These are phyloP conservation scores for Neurospora sp. DNA, from an alignment of 495 filamentous ascomycete genomes.

Conservation along the genomic window DNA sequence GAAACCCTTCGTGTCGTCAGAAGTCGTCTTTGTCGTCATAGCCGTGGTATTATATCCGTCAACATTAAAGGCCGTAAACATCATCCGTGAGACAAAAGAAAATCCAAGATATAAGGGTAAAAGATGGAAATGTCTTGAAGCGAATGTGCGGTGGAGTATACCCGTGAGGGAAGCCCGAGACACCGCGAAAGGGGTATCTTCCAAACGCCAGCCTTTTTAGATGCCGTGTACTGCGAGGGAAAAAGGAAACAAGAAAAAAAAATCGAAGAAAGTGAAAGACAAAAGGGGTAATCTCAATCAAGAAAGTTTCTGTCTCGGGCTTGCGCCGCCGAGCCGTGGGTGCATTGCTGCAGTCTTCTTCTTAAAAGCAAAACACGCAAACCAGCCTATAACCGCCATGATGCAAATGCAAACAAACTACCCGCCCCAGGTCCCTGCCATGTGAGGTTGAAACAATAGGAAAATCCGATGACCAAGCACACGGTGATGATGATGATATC, in stretches of 20 bases:
- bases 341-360: slow-evolving; percentile 45
- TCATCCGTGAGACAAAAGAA: slow-evolving; percentile 36
- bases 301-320: slow-evolving; percentile 32
- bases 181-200: slow-evolving; percentile 24
- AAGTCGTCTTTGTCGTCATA: slow-evolving; percentile 22
- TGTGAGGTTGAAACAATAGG: slow-evolving; percentile 23
- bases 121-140: slow-evolving; percentile 17
- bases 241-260: slow-evolving; percentile 7
- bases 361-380: slow-evolving; percentile 26
- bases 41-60: slow-evolving; percentile 21
- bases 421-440: slow-evolving; percentile 38
- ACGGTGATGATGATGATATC: slow-evolving; percentile 29
- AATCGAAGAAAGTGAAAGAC: slow-evolving; percentile 5
- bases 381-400: slow-evolving; percentile 31
- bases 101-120: slow-evolving; percentile 20
- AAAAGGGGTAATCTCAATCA: slow-evolving; percentile 9
- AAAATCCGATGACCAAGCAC: slow-evolving; percentile 31
- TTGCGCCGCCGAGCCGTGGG: slow-evolving; percentile 28
- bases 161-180: slow-evolving; percentile 15
- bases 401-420: slow-evolving; percentile 41
- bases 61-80: slow-evolving; percentile 32
- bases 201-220: slow-evolving; percentile 29
- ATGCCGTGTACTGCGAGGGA: slow-evolving; percentile 21
- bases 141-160: slow-evolving; percentile 17
- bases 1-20: slow-evolving; percentile 15